Base-by-base conservation (phyloP, 306 rosid genomes). In the Vachellia collinsii region DNA sequence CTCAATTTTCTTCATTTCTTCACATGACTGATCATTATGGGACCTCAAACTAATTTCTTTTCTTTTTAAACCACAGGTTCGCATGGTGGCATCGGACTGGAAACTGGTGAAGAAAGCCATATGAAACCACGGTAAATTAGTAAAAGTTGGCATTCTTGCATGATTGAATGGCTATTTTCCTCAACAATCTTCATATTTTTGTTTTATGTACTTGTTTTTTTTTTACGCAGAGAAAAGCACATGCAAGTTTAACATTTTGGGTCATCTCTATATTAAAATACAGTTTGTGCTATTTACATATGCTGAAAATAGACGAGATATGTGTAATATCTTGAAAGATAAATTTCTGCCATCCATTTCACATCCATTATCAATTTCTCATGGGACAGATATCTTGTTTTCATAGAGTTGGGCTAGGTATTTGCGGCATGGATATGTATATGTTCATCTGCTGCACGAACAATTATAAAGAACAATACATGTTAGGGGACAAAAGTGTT, bases 51-150 rank as follows among this genome's bases (percentile, higher is more conserved):
- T 51, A 53, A 80, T 80, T 67, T 70, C 29, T 70, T 82, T 79
- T 66, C n/a, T 13, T 75, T 83, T 71, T 64, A 19, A 70, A 68
- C 72, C 66, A 53, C 92, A 92, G 98, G 86, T 59, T 85, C 87
- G 51, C 3, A 70, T 71, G 88, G 85, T 54, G 68, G 84, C 41
- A 70, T 19, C 62, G 56, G 82, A 39, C 79, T 63, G 78, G 83
- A 75, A 78, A 77, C 67, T 69, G 85, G 77, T 72, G 81, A 79
- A 74, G 83, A 81, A 86, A 88, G 80, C 83, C 38, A 82, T 79
- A 39, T 50, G 53, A 89, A 86, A 79, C 70, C 86, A 64, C n/a
- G 73, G 99, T 93, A 68, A 81, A 89, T 81, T 66, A 19, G 37
- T 41, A 39, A 23, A 69, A 66, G 74, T 73, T 87, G 56, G 81